Evolutionary conservation across 352 stramenopile species (phyloP), one percentile per base, ranked within the genome.

Genomic region (Pythium aquatile): DNA sequence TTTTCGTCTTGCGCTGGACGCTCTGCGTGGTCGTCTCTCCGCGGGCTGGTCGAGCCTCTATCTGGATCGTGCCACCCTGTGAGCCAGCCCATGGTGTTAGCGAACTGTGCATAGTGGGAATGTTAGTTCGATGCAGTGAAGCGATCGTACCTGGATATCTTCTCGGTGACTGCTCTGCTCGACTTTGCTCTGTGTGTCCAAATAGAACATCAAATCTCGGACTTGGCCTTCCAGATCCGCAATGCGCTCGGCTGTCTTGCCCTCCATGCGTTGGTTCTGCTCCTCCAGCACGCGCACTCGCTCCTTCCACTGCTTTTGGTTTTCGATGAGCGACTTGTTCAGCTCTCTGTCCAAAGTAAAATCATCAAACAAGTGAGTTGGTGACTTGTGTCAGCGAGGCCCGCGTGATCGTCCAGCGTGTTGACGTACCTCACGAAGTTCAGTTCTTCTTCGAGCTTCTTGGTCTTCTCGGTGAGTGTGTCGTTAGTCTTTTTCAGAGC

Each of bases 241-340:
- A 28, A 96, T 65, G 2, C 83, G 87, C 9, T 77, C 32, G 3
- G 81, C 70, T 9, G 82, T 90, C 32, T 92, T 79, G 30, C 73
- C 71, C 59, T 93, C 79, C 55, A 79, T 63, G 20, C 73, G 80
- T 30, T 66, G 57, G 35, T 85, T 90, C 56, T 91, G 70, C 30
- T 93, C 84, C 67, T 95, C 84, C 59, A 93, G 64, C 7, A 72
- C 32, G 16, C 70, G 74, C 17, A 96, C 81, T 17, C 83, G 85
- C 66, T 92, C 85, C 59, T 96, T 94, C 85, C 85, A 95, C 63
- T 93, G 80, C 63, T 92, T 85, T 53, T 97, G 85, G 58, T 95
- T 94, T 64, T 96, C 84, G 37, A 94, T 88, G 53, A 96, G 66
- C 6, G 83, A 92, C 70, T 92, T 93, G 68, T 95, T 95, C 16